Conservation (phyloP, 75 land plant genomes). For the Azolla pinnata region DNA sequence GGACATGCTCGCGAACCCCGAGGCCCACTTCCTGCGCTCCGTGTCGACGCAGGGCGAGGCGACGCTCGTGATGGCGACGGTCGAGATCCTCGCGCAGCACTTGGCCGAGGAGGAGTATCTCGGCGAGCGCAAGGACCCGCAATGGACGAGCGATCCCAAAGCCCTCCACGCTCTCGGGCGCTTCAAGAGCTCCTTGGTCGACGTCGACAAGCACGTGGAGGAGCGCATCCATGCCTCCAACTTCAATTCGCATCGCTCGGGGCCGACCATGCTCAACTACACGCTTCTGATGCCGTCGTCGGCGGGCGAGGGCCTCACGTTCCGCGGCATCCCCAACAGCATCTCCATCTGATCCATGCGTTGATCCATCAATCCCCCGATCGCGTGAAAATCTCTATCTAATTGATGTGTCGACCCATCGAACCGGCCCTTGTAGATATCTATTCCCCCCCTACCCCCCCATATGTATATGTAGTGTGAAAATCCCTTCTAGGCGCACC, state of each 20-base stretch:
- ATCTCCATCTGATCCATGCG: conserved; percentile 46
- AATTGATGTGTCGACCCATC: no score
- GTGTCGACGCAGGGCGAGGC: conserved; percentile 43
- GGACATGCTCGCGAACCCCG: conserved; percentile 32
- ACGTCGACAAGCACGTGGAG: conserved; percentile 28
- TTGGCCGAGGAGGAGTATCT: conserved; percentile 51
- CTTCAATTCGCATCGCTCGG: conserved; percentile 29
- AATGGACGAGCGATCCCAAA: conserved; percentile 33
- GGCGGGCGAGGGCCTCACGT: conserved; percentile 42
- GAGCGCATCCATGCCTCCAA: conserved; percentile 21
- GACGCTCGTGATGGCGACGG: conserved; percentile 33
- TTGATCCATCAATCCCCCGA: no score
- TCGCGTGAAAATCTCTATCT: no score
- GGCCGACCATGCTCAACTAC: conserved; percentile 46
- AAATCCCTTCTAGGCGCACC: no score
- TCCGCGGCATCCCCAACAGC: conserved; percentile 54
- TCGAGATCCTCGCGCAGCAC: conserved; percentile 58
- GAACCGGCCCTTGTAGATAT: no score
- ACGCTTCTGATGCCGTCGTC: conserved; percentile 41
- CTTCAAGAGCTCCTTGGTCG: conserved; percentile 21
- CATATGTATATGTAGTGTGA: no score
- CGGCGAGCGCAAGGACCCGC: conserved; percentile 31
- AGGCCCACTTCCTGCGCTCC: conserved; percentile 38
- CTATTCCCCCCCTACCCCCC: no score
- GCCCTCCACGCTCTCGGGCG: conserved; percentile 14